Conservation (phyloP, 495 filamentous ascomycete genomes). For the Podospora tetraspora region DNA sequence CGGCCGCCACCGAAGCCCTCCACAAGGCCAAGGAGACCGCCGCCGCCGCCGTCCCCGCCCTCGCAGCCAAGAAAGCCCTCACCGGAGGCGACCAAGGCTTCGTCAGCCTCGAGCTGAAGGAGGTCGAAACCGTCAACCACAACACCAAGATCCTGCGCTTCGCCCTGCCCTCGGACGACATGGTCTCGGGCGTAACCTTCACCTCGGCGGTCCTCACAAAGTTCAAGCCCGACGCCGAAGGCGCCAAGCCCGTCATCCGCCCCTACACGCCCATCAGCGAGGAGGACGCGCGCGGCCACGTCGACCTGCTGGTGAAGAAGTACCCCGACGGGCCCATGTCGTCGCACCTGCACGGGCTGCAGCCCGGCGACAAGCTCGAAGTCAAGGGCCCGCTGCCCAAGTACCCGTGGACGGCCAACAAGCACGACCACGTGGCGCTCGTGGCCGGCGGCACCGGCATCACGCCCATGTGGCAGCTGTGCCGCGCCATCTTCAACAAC, state of each 20-base stretch:
- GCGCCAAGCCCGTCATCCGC: slow-evolving; percentile 71
- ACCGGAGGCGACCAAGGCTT: slow-evolving; percentile 84
- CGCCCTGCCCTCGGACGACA: slow-evolving; percentile 73
- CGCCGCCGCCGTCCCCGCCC: slow-evolving; percentile 18
- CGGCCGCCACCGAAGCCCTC: slow-evolving; percentile 45
- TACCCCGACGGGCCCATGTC: slow-evolving; percentile 92
- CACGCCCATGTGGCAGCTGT: slow-evolving; percentile 85
- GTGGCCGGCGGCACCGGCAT: slow-evolving; percentile 95
- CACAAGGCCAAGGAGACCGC: slow-evolving; percentile 44
- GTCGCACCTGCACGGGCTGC: slow-evolving; percentile 77
- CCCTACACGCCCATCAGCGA: slow-evolving; percentile 92
- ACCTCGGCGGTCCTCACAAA: slow-evolving; percentile 85
- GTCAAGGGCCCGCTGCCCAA: slow-evolving; percentile 96
- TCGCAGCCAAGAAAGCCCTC: slow-evolving; percentile 55
- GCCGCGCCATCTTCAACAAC: slow-evolving; percentile 84
- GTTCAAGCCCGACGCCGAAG: slow-evolving; percentile 68
- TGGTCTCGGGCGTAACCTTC: slow-evolving; percentile 72
- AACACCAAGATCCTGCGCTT: slow-evolving; percentile 89
- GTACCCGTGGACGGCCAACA: slow-evolving; percentile 86
- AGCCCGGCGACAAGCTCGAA: slow-evolving; percentile 68
- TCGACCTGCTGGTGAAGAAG: slow-evolving; percentile 87
- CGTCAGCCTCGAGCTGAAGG: slow-evolving; percentile 69
- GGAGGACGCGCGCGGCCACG: slow-evolving; percentile 67
- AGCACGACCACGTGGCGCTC: slow-evolving; percentile 89
- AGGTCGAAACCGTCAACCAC: slow-evolving; percentile 71